These are phyloP conservation scores for Coniochaeta ligniaria DNA, from an alignment of 2,329 filamentous ascomycete species.

Conservation along the genomic window DNA sequence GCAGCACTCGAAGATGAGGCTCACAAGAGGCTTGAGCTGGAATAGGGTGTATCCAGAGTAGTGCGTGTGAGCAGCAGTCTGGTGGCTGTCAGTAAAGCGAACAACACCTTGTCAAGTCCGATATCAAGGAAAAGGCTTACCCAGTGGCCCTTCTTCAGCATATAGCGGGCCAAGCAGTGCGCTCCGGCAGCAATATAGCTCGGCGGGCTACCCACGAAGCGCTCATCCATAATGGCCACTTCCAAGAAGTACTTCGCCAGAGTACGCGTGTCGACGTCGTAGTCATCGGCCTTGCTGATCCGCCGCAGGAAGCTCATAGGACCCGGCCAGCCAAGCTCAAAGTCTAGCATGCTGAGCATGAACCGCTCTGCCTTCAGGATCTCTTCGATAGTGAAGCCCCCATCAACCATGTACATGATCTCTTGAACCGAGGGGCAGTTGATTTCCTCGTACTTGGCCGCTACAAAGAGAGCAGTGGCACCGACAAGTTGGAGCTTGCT, in stretches of 20 bases:
- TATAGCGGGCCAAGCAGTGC: constrained; percentile 82
- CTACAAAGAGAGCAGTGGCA: constrained; percentile 90
- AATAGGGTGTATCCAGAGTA: constrained; percentile 89
- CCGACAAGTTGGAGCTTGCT: constrained; percentile 94
- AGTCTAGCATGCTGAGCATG: constrained; percentile 95
- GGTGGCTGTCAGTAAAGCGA: constrained; percentile 24
- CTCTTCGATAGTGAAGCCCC: constrained; percentile 81
- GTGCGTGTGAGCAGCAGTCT: constrained; percentile 79
- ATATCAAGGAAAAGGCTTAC: constrained; percentile 44
- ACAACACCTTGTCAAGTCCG: neutral
- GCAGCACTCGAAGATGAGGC: constrained; percentile 81
- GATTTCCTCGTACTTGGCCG: constrained; percentile 98
- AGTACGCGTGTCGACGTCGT: constrained; percentile 90
- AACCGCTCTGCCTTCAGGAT: constrained; percentile 96
- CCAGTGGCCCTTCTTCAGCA: constrained; percentile 90
- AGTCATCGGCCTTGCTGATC: constrained; percentile 98
- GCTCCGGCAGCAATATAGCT: constrained; percentile 88
- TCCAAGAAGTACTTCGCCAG: constrained; percentile 97
- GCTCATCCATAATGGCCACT: constrained; percentile 94
- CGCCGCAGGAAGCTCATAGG: constrained; percentile 97
- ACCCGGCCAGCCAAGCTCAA: constrained; percentile 95
- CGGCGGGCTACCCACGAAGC: constrained; percentile 84
- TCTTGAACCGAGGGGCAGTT: constrained; percentile 92
- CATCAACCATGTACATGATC: constrained; percentile 98
- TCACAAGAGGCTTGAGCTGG: constrained; percentile 72